Evolutionary conservation across 352 stramenopile species (phyloP).

Genomic region (Phytophthora pisi): DNA sequence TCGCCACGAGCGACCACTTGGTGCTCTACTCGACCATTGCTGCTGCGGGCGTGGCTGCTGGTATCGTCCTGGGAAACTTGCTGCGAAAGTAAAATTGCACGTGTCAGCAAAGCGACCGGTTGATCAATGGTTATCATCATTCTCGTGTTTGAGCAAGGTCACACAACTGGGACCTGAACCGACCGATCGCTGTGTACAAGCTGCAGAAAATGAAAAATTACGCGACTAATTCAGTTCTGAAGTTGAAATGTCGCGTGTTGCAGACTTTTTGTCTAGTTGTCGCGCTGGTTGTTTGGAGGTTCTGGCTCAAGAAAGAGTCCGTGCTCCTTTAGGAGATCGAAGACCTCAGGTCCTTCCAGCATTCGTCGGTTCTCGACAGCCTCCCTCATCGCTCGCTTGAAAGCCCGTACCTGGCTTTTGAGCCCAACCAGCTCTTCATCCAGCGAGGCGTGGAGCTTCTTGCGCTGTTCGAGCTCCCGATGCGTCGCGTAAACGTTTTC

Average conservation of each 20-base stretch:
- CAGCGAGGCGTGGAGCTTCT: constrained; percentile 42
- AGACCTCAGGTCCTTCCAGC: constrained; percentile 60
- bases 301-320: constrained; percentile 36
- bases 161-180: not conserved
- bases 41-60: constrained; percentile 41
- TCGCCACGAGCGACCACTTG: constrained; percentile 45
- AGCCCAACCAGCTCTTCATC: constrained; percentile 40
- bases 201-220: constrained; percentile 13
- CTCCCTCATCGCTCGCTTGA: constrained; percentile 50
- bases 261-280: constrained; percentile 5
- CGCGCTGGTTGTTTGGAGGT: constrained; percentile 38
- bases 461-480: constrained; percentile 43
- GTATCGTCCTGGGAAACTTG: constrained; percentile 30
- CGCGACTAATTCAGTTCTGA: constrained; percentile 1
- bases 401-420: constrained; percentile 38
- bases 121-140: not conserved
- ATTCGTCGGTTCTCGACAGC: constrained; percentile 48
- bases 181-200: constrained; percentile 11
- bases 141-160: constrained; percentile 6
- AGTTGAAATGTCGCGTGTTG: not conserved
- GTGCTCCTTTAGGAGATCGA: constrained; percentile 53
- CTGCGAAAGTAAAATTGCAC: constrained; percentile 26
- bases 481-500: constrained; percentile 75
- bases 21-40: constrained; percentile 52
- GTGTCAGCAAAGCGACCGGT: not conserved